Base-by-base conservation (phyloP, 768 basidiomycete species). In the Phylloporus scabripes region DNA sequence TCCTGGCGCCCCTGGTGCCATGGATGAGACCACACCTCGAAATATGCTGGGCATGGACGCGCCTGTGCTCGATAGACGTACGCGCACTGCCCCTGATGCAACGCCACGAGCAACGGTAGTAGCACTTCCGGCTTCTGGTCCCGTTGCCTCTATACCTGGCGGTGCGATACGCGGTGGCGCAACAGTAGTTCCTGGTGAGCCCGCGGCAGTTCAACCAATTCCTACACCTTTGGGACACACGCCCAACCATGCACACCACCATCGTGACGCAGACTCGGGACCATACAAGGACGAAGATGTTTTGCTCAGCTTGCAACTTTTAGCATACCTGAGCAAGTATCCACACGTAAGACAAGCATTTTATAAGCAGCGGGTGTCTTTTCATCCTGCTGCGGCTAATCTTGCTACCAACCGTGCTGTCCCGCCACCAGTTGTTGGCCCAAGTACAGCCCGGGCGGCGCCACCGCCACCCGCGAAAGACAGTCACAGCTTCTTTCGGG, bases 311-410 rank as follows among this genome's bases (percentile, higher is more conserved):
- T 71, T 99, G 11, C 95, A 99, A 65, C 82, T 98, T 2, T 77
- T 99, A 1, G 96, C 96, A 3, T 98, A 99, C 63, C 76, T 98
- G 15, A 92, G 87, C 71, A 98, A 99, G 68, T 98, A 99, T 64
- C 93, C 96, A 1, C 95, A 98, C 65, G 95, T 98, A 4, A 76
- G 96, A 9, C 85, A 93, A 60, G 91, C 93, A 6, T 98, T 99
- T 63, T 96, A 98, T 65, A 90, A 92, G 64, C 85, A 82, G 1
- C 77, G 89, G 1, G 69, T 74, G n/a, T 79, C 82, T n/a, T 91
- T 90, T 66, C 87, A 89, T 59, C 87, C 87, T 0, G 87, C 85
- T 8, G 80, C 80, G 24, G 72, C 77, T 6, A 70, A 70, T 40
- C 57, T 76, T 14, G 60, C 69, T 9, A 59, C 65, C 7, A 65